Percentiles rank a stretch among this genome's conserved stretches.
Evolutionary conservation across 768 basidiomycete species (phyloP).

Genomic region (Suillus hirtellus): DNA sequence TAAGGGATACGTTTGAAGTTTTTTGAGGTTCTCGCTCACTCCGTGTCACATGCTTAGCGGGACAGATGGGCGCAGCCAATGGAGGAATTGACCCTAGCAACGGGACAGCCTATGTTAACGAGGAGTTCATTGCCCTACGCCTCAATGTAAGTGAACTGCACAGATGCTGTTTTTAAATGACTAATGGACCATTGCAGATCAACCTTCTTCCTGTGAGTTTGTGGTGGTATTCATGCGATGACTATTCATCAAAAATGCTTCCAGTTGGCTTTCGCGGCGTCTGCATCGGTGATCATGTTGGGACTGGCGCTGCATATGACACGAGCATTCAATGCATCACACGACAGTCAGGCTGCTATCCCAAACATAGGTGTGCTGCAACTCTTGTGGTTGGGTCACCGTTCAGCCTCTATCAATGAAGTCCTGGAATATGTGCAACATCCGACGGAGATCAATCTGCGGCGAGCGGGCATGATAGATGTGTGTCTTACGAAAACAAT

Average conservation of each 20-base stretch:
- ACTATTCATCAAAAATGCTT: background rate
- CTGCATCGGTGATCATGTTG: slow-evolving; percentile 7
- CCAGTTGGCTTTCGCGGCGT: background rate
- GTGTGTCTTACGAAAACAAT: too few species aligned
- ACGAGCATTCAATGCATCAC: too few species aligned
- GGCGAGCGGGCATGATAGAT: too few species aligned
- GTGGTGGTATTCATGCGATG: too few species aligned
- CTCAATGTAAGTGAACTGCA: background rate
- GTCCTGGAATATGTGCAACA: too few species aligned
- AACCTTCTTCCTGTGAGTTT: slow-evolving; percentile 1
- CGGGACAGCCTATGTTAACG: background rate
- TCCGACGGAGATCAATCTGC: too few species aligned
- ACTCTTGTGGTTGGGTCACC: too few species aligned
- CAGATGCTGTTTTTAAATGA: background rate
- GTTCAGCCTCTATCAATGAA: too few species aligned
- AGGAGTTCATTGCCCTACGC: background rate
- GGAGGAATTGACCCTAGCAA: background rate
- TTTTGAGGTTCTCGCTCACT: too few species aligned
- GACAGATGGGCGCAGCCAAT: background rate
- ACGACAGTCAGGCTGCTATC: too few species aligned
- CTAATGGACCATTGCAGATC: background rate
- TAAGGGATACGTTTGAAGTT: too few species aligned
- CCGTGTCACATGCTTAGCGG: background rate
- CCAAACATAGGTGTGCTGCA: too few species aligned
- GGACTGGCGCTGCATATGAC: background rate